Percentiles rank a stretch among this genome's conserved stretches.
Evolutionary conservation across 352 stramenopile genomes (phyloP).

Genomic region (Ophiocytium majus): DNA sequence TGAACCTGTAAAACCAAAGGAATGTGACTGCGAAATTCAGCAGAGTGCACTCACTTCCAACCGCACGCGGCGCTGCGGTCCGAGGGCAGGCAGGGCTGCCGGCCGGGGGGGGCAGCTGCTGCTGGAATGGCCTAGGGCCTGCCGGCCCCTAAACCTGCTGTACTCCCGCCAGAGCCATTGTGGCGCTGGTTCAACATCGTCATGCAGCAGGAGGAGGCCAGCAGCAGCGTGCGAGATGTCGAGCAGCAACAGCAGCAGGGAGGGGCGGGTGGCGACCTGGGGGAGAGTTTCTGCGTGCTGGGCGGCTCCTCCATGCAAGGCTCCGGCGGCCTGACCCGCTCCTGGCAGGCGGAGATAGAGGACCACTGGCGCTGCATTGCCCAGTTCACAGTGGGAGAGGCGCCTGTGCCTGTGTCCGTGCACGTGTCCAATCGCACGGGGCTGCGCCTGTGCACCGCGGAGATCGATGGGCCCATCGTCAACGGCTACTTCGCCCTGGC

Average conservation of each 20-base stretch:
- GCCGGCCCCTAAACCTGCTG: too few relatives aligned
- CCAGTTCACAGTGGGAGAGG: neutral
- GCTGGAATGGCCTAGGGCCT: too few relatives aligned
- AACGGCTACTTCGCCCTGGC: slow-evolving; percentile 26
- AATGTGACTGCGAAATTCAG: too few relatives aligned
- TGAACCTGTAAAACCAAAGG: too few relatives aligned
- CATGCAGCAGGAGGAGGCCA: neutral
- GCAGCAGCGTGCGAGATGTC: neutral
- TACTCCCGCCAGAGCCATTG: too few relatives aligned
- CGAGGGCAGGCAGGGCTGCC: too few relatives aligned
- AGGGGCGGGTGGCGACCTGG: neutral
- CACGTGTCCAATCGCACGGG: slow-evolving; percentile 34
- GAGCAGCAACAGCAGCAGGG: neutral
- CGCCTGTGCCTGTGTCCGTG: neutral
- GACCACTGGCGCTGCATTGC: neutral
- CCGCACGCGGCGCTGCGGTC: too few relatives aligned
- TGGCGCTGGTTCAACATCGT: too few relatives aligned
- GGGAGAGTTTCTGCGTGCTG: neutral
- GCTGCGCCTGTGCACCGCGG: slow-evolving; percentile 18
- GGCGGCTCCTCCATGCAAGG: neutral
- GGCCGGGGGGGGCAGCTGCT: too few relatives aligned
- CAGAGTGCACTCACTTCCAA: too few relatives aligned
- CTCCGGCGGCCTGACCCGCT: neutral
- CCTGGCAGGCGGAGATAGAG: slow-evolving; percentile 17
- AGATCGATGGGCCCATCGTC: slow-evolving; percentile 24